These are phyloP conservation scores for Penicillium aurantiogriseum DNA, from an alignment of 2,329 filamentous ascomycete species.

Conservation along the genomic window DNA sequence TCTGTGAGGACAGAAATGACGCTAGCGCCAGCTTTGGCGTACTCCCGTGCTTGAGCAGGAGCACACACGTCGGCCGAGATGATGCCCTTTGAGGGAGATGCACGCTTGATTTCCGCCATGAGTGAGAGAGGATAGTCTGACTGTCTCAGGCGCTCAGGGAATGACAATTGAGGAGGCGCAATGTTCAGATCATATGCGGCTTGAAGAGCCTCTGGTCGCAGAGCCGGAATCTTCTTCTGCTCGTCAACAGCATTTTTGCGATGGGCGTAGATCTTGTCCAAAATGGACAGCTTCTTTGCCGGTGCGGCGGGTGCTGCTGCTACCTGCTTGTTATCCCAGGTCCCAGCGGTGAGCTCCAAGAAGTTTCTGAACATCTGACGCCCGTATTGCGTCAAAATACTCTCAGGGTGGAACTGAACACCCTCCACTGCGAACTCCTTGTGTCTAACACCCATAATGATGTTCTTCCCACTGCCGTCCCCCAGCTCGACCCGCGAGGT, in stretches of 20 bases:
- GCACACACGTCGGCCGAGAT: conserved; percentile 87
- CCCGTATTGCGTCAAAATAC: conserved; percentile 87
- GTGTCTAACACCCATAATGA: conserved; percentile 97
- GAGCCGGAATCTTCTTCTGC: conserved; percentile 83
- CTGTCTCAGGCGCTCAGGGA: conserved; percentile 73
- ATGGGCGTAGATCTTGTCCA: conserved; percentile 86
- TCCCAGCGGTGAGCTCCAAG: conserved; percentile 79
- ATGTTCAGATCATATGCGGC: conserved; percentile 81
- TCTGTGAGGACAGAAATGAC: conserved; percentile 98
- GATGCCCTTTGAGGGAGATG: conserved; percentile 91
- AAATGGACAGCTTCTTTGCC: conserved; percentile 73
- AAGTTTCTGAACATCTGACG: conserved; percentile 92
- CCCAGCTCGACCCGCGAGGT: conserved; percentile 80
- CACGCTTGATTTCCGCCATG: conserved; percentile 96
- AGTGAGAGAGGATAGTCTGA: conserved; percentile 86
- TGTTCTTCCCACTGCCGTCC: conserved; percentile 69
- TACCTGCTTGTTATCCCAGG: conserved; percentile 76
- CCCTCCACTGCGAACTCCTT: conserved; percentile 89
- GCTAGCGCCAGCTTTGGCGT: conserved; percentile 90
- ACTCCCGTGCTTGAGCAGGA: conserved; percentile 83
- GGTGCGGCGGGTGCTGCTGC: conserved; percentile 27
- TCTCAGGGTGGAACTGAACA: conserved; percentile 97
- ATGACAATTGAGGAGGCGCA: conserved; percentile 78
- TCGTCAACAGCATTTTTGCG: conserved; percentile 71
- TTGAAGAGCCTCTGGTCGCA: conserved; percentile 77